Percentiles rank a stretch among this genome's conserved stretches.
These are phyloP conservation scores for Stagonosporopsis chrysanthemi DNA, from an alignment of 2,329 filamentous ascomycete species.

Conservation along the genomic window DNA sequence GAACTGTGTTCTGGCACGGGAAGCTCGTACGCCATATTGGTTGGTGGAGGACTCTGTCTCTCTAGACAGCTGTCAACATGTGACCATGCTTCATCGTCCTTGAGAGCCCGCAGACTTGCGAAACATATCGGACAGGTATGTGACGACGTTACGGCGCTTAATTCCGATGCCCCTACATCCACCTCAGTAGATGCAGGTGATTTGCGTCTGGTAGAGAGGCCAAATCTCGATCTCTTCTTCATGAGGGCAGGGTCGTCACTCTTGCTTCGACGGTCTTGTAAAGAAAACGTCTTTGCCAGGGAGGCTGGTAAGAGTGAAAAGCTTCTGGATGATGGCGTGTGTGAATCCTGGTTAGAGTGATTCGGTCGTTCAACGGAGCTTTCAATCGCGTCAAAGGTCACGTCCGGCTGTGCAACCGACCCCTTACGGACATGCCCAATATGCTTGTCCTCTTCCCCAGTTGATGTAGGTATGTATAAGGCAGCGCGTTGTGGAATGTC, in stretches of 20 bases:
- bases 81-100: not conserved
- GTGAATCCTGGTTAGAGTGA: not conserved
- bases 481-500: not conserved
- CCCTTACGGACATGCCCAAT: not conserved
- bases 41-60: too few relatives aligned
- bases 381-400: slow-evolving; percentile 12
- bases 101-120: not conserved
- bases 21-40: not conserved
- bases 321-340: not conserved
- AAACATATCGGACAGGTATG: slow-evolving; percentile 1
- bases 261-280: slow-evolving; percentile 11
- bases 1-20: slow-evolving; percentile 2
- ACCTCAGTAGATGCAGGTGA: not conserved
- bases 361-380: not conserved
- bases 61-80: slow-evolving; percentile 8
- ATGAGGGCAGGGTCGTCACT: slow-evolving; percentile 4
- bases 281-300: slow-evolving; percentile 6
- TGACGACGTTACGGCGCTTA: not conserved
- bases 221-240: slow-evolving; percentile 7
- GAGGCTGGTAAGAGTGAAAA: slow-evolving; percentile 1
- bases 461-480: not conserved
- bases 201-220: not conserved
- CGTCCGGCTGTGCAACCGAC: not conserved
- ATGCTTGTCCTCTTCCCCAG: not conserved
- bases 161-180: not conserved